phyloP scores from a whole-genome alignment of 306 rosid genomes.

The Malus orientalis region DNA sequence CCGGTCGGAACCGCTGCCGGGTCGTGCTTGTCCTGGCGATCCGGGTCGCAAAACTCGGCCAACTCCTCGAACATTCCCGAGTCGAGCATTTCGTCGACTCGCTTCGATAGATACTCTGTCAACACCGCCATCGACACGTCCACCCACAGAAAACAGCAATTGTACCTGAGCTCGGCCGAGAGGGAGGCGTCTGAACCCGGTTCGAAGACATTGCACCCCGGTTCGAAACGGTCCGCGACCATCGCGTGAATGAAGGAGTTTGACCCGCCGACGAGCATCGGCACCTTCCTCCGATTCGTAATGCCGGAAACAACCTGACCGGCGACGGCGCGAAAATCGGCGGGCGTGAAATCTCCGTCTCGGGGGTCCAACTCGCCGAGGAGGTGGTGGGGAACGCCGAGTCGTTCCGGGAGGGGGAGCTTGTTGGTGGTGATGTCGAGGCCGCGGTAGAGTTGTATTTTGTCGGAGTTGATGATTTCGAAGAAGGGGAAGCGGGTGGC shows the following conservation, averaged over 20 bases:
- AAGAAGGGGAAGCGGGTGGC: constrained; percentile 47
- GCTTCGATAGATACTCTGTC: constrained; percentile 37
- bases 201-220: constrained; percentile 31
- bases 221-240: constrained; percentile 40
- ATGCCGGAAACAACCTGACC: constrained; percentile 27
- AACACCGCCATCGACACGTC: constrained; percentile 56
- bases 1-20: constrained; percentile 28
- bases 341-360: constrained; percentile 40
- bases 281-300: constrained; percentile 32
- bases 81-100: constrained; percentile 88
- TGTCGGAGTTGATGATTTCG: constrained; percentile 82
- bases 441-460: constrained; percentile 75
- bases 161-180: constrained; percentile 50
- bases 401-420: constrained; percentile 49
- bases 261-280: constrained; percentile 78
- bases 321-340: constrained; percentile 48
- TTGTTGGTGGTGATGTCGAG: constrained; percentile 87
- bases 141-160: constrained; percentile 84
- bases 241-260: constrained; percentile 78
- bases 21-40: not conserved
- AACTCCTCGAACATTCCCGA: constrained; percentile 81
- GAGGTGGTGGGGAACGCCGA: constrained; percentile 63
- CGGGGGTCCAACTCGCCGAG: constrained; percentile 53
- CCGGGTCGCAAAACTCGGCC: constrained; percentile 54
- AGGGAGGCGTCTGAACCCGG: not conserved